Percentiles rank a stretch among this genome's conserved stretches.
These are phyloP conservation scores for Huntiella decipiens DNA, from an alignment of 2,329 filamentous ascomycete genomes.

Conservation along the genomic window DNA sequence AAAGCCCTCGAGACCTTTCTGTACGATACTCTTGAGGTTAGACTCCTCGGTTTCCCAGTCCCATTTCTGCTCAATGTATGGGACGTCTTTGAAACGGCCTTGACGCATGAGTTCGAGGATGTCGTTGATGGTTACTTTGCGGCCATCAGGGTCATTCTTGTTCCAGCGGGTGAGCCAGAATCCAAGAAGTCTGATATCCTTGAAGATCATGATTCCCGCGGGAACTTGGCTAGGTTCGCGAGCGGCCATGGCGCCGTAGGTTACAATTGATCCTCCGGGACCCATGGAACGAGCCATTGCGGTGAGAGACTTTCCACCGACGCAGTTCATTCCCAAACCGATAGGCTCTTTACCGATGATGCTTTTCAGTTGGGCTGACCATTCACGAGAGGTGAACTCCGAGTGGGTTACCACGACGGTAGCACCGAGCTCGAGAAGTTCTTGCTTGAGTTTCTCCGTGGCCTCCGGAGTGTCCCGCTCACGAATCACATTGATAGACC, in stretches of 20 bases:
- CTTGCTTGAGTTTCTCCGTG: slow-evolving; percentile 38
- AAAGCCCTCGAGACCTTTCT: slow-evolving; percentile 68
- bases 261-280: slow-evolving; percentile 57
- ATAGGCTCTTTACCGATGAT: slow-evolving; percentile 58
- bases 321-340: slow-evolving; percentile 73
- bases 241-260: slow-evolving; percentile 78
- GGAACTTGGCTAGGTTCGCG: slow-evolving; percentile 69
- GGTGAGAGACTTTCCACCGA: slow-evolving; percentile 71
- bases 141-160: slow-evolving; percentile 50
- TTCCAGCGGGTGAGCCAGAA: slow-evolving; percentile 95
- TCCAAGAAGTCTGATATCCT: slow-evolving; percentile 70
- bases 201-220: slow-evolving; percentile 79
- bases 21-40: slow-evolving; percentile 52
- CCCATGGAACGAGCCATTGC: slow-evolving; percentile 57
- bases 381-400: slow-evolving; percentile 37
- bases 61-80: slow-evolving; percentile 70
- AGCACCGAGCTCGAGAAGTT: slow-evolving; percentile 35
- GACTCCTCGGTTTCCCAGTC: slow-evolving; percentile 57
- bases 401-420: slow-evolving; percentile 37
- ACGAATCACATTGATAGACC: slow-evolving; percentile 77
- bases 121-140: slow-evolving; percentile 66
- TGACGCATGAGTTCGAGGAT: slow-evolving; percentile 56
- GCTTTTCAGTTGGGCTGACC: slow-evolving; percentile 35
- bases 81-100: slow-evolving; percentile 66
- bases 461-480: slow-evolving; percentile 45